Base-by-base conservation (phyloP, 1,284 basidiomycete genomes). In the Cutaneotrichosporon mucoides region DNA sequence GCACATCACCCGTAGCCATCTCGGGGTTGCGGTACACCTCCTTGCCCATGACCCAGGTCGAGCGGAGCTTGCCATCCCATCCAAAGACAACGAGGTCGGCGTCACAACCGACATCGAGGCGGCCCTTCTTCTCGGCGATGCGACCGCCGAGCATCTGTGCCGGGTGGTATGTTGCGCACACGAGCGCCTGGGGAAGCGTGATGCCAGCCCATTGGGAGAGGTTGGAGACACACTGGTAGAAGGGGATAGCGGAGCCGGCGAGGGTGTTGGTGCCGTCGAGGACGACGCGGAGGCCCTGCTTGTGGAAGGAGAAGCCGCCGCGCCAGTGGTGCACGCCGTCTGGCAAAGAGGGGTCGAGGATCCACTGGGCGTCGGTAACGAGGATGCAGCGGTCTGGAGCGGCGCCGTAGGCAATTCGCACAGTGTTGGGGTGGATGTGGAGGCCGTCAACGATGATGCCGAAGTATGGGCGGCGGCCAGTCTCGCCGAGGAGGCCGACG, bases 391-490 rank as follows among this genome's bases (percentile, higher is more conserved):
- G 88, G 10, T 89, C 86, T 1, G 88, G 87, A 67, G 87, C 86
- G 0, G 88, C 84, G 41, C 86, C 84, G 74, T 93, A 93, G 1
- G 92, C 91, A 61, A 94, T 81, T 67, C 89, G 82, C 55, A 94
- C 89, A 48, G 89, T 90, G 76, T 92, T 90, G 4, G 92, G 91
- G 76, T 94, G 91, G 34, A 86, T 89, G 74, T 95, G 92, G 59
- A 92, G 86, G 0, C 92, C 92, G 73, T 95, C 92, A 10, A 91
- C 90, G 62, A 95, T 95, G 61, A 94, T 79, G 56, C 89, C 90
- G 71, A 89, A 95, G 78, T 85, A 92, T 16, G 91, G 90, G 61
- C 89, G 80, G 68, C 84, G 83, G 64, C 87, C 86, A n/a, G 88
- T 88, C 16, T 88, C 84, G 35, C 90, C 90, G 46, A 95, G 80